A percentile compares a stretch with the other conserved stretches of the same genome.
phyloP scores from a whole-genome alignment of 2,329 filamentous ascomycete species.

The Aspergillus pseudotamarii region DNA sequence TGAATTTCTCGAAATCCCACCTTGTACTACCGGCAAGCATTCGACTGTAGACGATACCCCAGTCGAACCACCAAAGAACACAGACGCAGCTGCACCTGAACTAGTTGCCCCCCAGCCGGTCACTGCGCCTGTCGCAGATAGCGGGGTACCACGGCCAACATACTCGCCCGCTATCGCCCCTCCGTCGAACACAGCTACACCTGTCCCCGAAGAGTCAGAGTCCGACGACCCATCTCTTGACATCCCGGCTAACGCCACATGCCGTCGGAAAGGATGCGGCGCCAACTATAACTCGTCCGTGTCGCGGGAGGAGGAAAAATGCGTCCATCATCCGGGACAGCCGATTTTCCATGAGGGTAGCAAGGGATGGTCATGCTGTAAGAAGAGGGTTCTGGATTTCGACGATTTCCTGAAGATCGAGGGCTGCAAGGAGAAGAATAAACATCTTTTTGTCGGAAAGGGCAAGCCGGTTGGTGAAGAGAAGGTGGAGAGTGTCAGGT shows the following conservation, averaged over 20 bases:
- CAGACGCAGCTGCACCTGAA: slow-evolving; percentile 9
- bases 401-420: slow-evolving; percentile 97
- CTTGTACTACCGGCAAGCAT: slow-evolving; percentile 91
- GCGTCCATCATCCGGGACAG: slow-evolving; percentile 83
- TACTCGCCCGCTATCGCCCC: slow-evolving; percentile 34
- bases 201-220: slow-evolving; percentile 68
- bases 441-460: slow-evolving; percentile 81
- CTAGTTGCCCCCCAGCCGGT: background rate
- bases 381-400: slow-evolving; percentile 91
- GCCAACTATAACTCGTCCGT: slow-evolving; percentile 62
- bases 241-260: slow-evolving; percentile 73
- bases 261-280: slow-evolving; percentile 77
- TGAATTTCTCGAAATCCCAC: slow-evolving; percentile 90
- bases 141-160: slow-evolving; percentile 21
- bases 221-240: slow-evolving; percentile 78
- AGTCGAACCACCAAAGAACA: slow-evolving; percentile 47
- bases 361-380: slow-evolving; percentile 97
- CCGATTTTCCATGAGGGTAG: slow-evolving; percentile 97
- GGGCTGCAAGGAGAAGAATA: slow-evolving; percentile 79
- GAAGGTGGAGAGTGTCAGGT: slow-evolving; percentile 76
- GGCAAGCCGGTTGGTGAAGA: slow-evolving; percentile 72
- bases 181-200: slow-evolving; percentile 34
- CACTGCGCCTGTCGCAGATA: slow-evolving; percentile 21
- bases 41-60: slow-evolving; percentile 79
- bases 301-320: slow-evolving; percentile 71